Evolutionary conservation across 225 moss, liverwort and hornwort genomes (phyloP), one percentile per base, ranked within the genome.

Genomic region (Pseudisothecium myosuroides): DNA sequence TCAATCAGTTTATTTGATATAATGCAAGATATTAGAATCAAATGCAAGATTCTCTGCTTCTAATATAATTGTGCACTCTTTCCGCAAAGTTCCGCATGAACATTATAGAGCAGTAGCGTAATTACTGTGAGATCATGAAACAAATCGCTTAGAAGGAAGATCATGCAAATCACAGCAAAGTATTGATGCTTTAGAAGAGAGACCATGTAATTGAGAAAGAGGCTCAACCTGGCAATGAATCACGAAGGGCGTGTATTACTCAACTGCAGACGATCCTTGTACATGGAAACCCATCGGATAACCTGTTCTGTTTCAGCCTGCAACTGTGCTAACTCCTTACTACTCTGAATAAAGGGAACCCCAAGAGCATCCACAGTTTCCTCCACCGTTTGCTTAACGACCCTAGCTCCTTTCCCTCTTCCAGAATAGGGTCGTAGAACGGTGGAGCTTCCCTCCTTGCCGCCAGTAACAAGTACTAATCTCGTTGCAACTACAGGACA

Each of bases 261-360:
- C 87, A 93, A 86, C 84, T 88, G 91, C 88, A 94, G 80, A 80
- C 91, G 93, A 83, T 93, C 92, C 81, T 86, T 90, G 90, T 94
- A 92, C 90, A 94, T 90, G 55, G 94, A 92, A 80, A 98, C 90
- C 98, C 98, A 98, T 87, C 93, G 88, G 83, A 94, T 80, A 68
- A 97, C 95, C 91, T 96, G 93, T 72, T 95, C 93, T 69, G 93
- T 93, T 55, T 95, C 91, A 65, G 94, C 98, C 89, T 96, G 89
- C 85, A 97, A 86, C 65, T 95, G 94, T 37, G 92, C 93, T 39
- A 86, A 90, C 59, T 90, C 88, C 66, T 90, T 92, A 77, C 60
- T 80, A 55, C 62, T 82, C 72, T 88, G 91, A 76, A 67, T 69
- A 36, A 98, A 96, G 37, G 98, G 96, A 87, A 96, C 88, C 67